Evolutionary conservation across 2,329 filamentous ascomycete genomes (phyloP), one percentile per base, ranked within the genome.

Genomic region (Aspergillus sp.): DNA sequence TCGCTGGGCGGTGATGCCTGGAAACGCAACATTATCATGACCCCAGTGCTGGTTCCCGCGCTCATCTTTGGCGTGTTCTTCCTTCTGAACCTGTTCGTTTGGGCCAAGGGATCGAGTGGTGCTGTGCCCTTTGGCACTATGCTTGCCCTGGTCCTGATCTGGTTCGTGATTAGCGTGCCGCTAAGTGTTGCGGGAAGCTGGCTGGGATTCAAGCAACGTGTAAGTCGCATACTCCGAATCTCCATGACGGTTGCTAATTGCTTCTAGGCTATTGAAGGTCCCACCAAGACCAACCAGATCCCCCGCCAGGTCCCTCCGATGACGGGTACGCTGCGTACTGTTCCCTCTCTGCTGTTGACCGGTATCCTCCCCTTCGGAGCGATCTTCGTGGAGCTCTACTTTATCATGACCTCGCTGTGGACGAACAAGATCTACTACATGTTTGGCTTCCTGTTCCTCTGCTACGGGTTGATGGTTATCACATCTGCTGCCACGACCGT

Each of bases 341-440:
- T 97, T 7, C 95, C 95, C 1, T 96, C 91, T 65, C 94, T 96
- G 85, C 84, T 97, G 15, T 84, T 98, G 21, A 94, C 96, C 23
- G 95, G 95, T 55, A 88, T 98, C 54, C 83, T 98, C 25, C 95
- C 95, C 0, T 99, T 99, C 71, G 92, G 91, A 50, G 94, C 95
- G 63, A 98, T 99, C 73, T 97, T 98, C 67, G 93, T 98, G 50
- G 95, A 99, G 80, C 87, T 99, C 2, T 98, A 96, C 84, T 98
- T 98, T 79, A 97, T 99, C 81, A 96, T 99, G 91, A 96, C 89
- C 79, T 96, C 91, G 25, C 94, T 99, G 74, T 99, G 95, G 95
- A 96, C 96, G 78, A 94, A 89, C 81, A 92, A 95, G 78, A 95
- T 99, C 67, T 99, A 99, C 83, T 99, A 99, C 84, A 99, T 99